phyloP scores from a whole-genome alignment of 116 monocot genomes.

The Thalassia testudinum region DNA sequence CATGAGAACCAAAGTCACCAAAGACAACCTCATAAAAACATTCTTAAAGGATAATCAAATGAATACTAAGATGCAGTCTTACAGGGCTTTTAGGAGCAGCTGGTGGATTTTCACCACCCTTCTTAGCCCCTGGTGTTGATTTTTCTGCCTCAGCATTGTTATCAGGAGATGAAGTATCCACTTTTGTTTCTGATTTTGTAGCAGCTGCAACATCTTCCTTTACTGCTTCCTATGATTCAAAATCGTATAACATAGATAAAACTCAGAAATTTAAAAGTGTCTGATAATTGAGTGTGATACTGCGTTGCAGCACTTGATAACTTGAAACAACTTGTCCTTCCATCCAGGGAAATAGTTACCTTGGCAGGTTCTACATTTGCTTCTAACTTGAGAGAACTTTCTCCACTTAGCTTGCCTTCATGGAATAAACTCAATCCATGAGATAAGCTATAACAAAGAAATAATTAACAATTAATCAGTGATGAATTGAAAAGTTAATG shows the following conservation, averaged over 20 bases:
- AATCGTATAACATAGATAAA: no score
- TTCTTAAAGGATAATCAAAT: no score
- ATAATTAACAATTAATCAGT: not conserved
- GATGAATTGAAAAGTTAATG: not conserved
- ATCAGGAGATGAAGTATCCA: slow-evolving; percentile 26
- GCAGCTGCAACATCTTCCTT: slow-evolving; percentile 20
- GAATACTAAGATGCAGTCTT: not conserved
- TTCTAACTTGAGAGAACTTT: slow-evolving; percentile 60
- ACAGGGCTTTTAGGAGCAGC: slow-evolving; percentile 27
- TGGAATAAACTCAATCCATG: slow-evolving; percentile 94
- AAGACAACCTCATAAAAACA: no score
- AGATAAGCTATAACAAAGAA: slow-evolving; percentile 46
- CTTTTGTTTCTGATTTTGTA: slow-evolving; percentile 26
- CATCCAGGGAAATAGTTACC: slow-evolving; percentile 18
- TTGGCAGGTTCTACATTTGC: slow-evolving; percentile 36
- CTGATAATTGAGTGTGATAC: no score
- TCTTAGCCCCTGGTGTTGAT: slow-evolving; percentile 20
- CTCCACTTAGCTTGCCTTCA: slow-evolving; percentile 40
- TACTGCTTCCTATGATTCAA: slow-evolving; percentile 14
- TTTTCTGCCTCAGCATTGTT: slow-evolving; percentile 57
- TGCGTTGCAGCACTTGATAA: no score
- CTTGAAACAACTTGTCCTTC: no score
- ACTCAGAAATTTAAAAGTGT: no score
- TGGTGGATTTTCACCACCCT: slow-evolving; percentile 28
- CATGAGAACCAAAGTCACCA: no score